Percentiles rank a stretch among this genome's conserved stretches.
Conservation (phyloP, 1,284 basidiomycete genomes). For the Flammula alnicola region DNA sequence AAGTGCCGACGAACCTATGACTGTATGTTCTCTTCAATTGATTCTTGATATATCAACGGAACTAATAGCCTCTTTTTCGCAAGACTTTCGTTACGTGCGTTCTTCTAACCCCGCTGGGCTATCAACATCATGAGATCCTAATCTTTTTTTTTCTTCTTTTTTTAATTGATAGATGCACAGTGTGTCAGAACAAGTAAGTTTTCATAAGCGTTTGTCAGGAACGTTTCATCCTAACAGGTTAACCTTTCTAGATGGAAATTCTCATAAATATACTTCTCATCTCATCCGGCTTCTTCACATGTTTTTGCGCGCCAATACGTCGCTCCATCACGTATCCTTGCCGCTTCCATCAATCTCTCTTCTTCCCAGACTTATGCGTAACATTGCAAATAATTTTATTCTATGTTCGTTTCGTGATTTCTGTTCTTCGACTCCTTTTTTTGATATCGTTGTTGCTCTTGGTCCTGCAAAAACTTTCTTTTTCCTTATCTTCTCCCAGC, state of each 20-base stretch:
- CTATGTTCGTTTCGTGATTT: too few relatives aligned
- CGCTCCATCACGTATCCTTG: too few relatives aligned
- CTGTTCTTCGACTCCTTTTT: too few relatives aligned
- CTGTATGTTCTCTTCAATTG: slow-evolving; percentile 37
- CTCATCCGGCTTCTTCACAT: background rate
- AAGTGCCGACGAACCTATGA: slow-evolving; percentile 97
- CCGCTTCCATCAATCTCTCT: too few relatives aligned
- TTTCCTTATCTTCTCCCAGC: too few relatives aligned
- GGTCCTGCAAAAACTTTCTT: too few relatives aligned
- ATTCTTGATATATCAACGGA: slow-evolving; percentile 10
- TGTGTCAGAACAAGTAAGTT: slow-evolving; percentile 28
- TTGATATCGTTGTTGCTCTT: too few relatives aligned
- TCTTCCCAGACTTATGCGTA: too few relatives aligned
- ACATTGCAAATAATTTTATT: too few relatives aligned
- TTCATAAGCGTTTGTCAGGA: background rate
- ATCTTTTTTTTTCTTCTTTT: slow-evolving; percentile 12
- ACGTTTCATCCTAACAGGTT: background rate
- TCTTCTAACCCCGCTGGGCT: background rate
- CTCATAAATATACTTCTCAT: slow-evolving; percentile 20
- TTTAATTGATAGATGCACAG: slow-evolving; percentile 34
- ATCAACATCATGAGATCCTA: background rate
- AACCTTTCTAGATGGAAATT: slow-evolving; percentile 28
- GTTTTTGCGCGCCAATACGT: too few relatives aligned
- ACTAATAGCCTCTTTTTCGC: slow-evolving; percentile 1
- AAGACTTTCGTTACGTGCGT: slow-evolving; percentile 46